These are phyloP conservation scores for Leccinellum albellum DNA, from an alignment of 768 basidiomycete species.

Conservation along the genomic window DNA sequence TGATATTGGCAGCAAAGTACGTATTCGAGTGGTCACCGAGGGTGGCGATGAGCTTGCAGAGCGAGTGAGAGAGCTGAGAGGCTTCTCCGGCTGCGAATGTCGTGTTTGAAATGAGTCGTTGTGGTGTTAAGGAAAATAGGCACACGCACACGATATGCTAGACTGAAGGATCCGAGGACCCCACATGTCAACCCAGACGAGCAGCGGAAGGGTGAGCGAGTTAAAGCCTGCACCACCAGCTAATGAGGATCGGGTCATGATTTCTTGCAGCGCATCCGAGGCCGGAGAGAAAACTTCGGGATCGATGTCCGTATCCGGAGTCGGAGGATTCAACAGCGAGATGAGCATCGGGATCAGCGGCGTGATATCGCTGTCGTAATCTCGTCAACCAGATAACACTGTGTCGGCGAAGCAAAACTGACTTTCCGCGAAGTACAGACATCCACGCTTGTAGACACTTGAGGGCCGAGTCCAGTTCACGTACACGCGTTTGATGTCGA, in stretches of 20 bases:
- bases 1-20: slow-evolving; percentile 70
- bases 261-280: slow-evolving; percentile 71
- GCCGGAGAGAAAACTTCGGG: slow-evolving; percentile 58
- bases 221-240: slow-evolving; percentile 64
- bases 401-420: slow-evolving; percentile 19
- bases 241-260: slow-evolving; percentile 71
- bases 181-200: slow-evolving; percentile 67
- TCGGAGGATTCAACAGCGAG: slow-evolving; percentile 36
- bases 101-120: neutral
- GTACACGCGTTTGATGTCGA: slow-evolving; percentile 25
- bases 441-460: slow-evolving; percentile 87
- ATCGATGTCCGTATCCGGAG: slow-evolving; percentile 35
- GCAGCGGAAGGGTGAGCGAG: slow-evolving; percentile 78
- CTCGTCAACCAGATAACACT: neutral
- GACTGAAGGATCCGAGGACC: slow-evolving; percentile 47
- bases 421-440: slow-evolving; percentile 64
- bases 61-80: slow-evolving; percentile 58
- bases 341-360: slow-evolving; percentile 66
- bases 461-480: slow-evolving; percentile 65
- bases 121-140: neutral
- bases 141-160: slow-evolving; percentile 34
- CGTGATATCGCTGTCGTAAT: slow-evolving; percentile 55
- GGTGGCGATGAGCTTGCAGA: slow-evolving; percentile 78
- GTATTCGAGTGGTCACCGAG: slow-evolving; percentile 83
- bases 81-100: slow-evolving; percentile 26